These are phyloP conservation scores for Glycine soja DNA, from an alignment of 306 rosid species.

Conservation along the genomic window DNA sequence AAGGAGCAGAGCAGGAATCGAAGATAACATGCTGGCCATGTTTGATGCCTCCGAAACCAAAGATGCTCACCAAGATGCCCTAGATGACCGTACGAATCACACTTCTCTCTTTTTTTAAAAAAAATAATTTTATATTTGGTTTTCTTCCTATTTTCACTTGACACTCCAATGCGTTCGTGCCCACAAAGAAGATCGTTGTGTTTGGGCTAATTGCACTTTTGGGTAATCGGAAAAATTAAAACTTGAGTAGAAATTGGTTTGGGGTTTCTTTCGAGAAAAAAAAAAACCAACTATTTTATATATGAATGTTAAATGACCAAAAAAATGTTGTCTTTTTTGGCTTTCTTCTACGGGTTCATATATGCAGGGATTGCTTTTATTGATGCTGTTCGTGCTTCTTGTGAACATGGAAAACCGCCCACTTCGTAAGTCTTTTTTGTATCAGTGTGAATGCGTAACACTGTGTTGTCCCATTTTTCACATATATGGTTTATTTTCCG, in stretches of 20 bases:
- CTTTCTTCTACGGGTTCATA: constrained; percentile 3
- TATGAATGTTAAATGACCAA: neutral
- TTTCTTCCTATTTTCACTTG: neutral
- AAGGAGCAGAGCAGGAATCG: constrained; percentile 55
- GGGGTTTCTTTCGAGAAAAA: neutral
- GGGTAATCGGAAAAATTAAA: constrained; percentile 11
- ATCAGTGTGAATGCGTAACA: constrained; percentile 17
- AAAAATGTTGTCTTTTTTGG: neutral
- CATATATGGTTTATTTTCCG: neutral
- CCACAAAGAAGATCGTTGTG: neutral
- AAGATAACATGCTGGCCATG: constrained; percentile 75
- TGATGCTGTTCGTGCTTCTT: constrained; percentile 77
- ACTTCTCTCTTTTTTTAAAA: neutral
- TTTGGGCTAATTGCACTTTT: neutral
- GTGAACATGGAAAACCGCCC: constrained; percentile 61
- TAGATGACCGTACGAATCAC: constrained; percentile 64
- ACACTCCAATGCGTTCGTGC: constrained; percentile 8
- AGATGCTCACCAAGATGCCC: constrained; percentile 64
- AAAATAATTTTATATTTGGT: constrained; percentile 17
- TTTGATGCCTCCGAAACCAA: constrained; percentile 68
- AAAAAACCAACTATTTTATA: neutral
- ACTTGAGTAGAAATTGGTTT: constrained; percentile 14
- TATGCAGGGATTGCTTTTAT: constrained; percentile 74
- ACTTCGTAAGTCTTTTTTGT: constrained; percentile 53
- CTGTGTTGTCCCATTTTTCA: neutral